Conservation (phyloP, 1,284 basidiomycete genomes). For the Sporisorium sorghi region DNA sequence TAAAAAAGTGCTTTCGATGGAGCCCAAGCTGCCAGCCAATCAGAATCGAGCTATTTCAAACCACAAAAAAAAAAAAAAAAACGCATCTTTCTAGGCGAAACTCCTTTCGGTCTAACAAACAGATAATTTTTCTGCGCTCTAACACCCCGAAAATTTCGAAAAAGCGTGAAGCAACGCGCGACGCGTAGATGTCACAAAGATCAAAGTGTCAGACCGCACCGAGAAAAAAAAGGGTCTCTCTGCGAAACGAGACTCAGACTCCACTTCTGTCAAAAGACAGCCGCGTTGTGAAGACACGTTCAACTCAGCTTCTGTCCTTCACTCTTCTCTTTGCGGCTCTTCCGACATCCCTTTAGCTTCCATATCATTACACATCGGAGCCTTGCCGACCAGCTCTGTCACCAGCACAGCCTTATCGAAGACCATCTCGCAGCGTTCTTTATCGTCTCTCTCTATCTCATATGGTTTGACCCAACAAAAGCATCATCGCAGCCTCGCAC, state of each 20-base stretch:
- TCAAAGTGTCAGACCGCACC: not conserved
- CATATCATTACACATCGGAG: not conserved
- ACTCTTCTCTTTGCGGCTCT: no score
- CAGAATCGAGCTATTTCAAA: conserved; percentile 33
- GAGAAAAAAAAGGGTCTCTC: conserved; percentile 15
- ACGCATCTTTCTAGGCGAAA: not conserved
- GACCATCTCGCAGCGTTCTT: not conserved
- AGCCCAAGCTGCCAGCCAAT: conserved; percentile 39
- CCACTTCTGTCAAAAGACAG: conserved; percentile 15
- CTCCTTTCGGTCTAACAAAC: conserved; percentile 12
- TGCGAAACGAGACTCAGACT: not conserved
- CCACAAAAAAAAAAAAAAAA: conserved; percentile 8
- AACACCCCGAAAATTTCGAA: conserved; percentile 8
- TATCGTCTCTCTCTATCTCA: no score
- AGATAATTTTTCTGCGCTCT: not conserved
- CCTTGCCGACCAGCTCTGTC: not conserved
- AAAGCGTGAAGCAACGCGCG: conserved; percentile 21
- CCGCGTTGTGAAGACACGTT: not conserved
- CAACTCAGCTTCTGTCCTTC: conserved; percentile 15
- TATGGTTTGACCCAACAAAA: conserved; percentile 8
- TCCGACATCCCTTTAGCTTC: not conserved
- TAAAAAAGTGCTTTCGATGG: no score
- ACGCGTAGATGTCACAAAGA: conserved; percentile 20
- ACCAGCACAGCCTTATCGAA: not conserved
- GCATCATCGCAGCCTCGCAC: conserved; percentile 3